Base-by-base conservation (phyloP, 202 grass and related monocot species). In the Musa balbisiana region DNA sequence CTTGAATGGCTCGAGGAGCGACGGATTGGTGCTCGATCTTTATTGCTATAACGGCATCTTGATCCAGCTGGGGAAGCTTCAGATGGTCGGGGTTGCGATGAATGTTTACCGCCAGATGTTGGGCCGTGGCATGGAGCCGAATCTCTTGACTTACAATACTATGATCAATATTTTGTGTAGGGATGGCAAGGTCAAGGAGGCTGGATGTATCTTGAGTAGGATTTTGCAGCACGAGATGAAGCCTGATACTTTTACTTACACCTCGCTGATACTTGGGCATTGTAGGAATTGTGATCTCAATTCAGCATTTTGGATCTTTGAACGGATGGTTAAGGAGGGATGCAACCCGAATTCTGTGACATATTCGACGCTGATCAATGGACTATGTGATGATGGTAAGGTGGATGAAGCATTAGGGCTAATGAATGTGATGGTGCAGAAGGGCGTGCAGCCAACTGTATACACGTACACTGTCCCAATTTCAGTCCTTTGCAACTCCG, bases 111-210 rank as follows among this genome's bases (percentile, higher is more conserved):
- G 77, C 59, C 76, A 67, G 67, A 91, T 86, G 78, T 64, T 84
- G 59, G 17, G 62, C 11, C 56, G 79, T 1, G 71, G 84, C 2
- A 54, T 84, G 13, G 77, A 24, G 60, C 89, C 85, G 63, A 79
- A 84, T 73, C 74, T 97, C 20, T 68, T 83, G 72, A 81, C 92
- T 69, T 91, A 87, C 24, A 93, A 87, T 81, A 58, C 77, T 33
- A 24, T 83, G 21, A 89, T 97, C 77, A 87, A 92, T 80, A 71
- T 52, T 64, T 69, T 69, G 26, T 86, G 84, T 53, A 87, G 81
- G 74, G 84, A 86, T 68, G 86, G 84, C 8, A 78, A 84, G 80
- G 67, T 87, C 19, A 62, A 23, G 22, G 65, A 89, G 79, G 81
- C 81, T 52, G 64, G 53, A 51, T 69, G 79, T 53, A 83, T 98